A percentile compares a stretch with the other conserved stretches of the same genome.
phyloP scores from a whole-genome alignment of 805 yeast species.

The Pichia paraexigua region DNA sequence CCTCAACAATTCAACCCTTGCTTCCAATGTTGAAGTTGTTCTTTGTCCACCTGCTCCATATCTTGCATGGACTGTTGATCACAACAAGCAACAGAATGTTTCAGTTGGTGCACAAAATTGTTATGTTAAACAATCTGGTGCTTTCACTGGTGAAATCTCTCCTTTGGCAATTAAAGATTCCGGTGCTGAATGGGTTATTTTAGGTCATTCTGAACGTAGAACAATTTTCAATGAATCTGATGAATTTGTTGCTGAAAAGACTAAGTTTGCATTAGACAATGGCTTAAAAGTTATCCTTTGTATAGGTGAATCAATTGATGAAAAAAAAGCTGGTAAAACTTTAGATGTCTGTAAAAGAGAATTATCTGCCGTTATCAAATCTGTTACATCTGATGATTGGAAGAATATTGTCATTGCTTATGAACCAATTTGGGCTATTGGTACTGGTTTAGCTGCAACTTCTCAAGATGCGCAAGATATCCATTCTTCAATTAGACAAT shows the following conservation, averaged over 20 bases:
- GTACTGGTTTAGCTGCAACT: slow-evolving; percentile 98
- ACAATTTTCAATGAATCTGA: slow-evolving; percentile 84
- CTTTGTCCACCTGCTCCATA: slow-evolving; percentile 95
- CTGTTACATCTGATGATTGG: slow-evolving; percentile 67
- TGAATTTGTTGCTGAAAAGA: slow-evolving; percentile 87
- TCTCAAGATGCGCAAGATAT: slow-evolving; percentile 96
- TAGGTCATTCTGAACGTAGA: slow-evolving; percentile 99
- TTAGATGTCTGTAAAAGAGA: slow-evolving; percentile 83
- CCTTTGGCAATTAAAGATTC: slow-evolving; percentile 83
- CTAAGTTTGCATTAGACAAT: slow-evolving; percentile 84
- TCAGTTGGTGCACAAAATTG: slow-evolving; percentile 88
- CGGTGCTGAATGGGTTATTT: slow-evolving; percentile 89
- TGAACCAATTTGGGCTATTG: slow-evolving; percentile 99
- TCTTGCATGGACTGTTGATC: slow-evolving; percentile 64
- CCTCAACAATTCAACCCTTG: slow-evolving; percentile 72
- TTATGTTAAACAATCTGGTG: slow-evolving; percentile 84
- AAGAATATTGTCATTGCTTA: slow-evolving; percentile 87
- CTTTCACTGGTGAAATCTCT: slow-evolving; percentile 95
- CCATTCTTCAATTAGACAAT: slow-evolving; percentile 81
- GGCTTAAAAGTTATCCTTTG: slow-evolving; percentile 91
- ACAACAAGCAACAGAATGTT: slow-evolving; percentile 64
- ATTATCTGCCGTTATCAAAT: slow-evolving; percentile 77
- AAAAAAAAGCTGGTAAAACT: slow-evolving; percentile 84
- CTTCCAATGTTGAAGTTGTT: slow-evolving; percentile 81
- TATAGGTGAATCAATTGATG: slow-evolving; percentile 96